A percentile compares a stretch with the other conserved stretches of the same genome.
These are phyloP conservation scores for Neodidymelliopsis sp. DNA, from an alignment of 2,329 filamentous ascomycete species.

Conservation along the genomic window DNA sequence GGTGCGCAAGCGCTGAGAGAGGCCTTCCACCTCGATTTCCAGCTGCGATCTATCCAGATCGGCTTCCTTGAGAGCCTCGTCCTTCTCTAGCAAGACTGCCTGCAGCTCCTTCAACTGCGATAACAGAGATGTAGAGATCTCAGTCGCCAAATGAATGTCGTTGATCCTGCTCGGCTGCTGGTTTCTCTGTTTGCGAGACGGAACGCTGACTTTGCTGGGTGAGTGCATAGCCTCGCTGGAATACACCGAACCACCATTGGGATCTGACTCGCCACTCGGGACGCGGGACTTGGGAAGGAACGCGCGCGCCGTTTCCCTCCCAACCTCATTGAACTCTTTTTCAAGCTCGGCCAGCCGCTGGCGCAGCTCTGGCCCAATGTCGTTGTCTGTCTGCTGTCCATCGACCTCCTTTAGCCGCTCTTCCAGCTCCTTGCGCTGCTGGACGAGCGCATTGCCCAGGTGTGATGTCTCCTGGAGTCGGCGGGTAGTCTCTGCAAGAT, in stretches of 20 bases:
- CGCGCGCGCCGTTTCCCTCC: slow-evolving; percentile 85
- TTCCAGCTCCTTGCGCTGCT: slow-evolving; percentile 83
- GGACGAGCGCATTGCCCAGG: slow-evolving; percentile 83
- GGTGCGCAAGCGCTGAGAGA: slow-evolving; percentile 79
- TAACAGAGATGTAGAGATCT: slow-evolving; percentile 93
- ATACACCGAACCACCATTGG: slow-evolving; percentile 60
- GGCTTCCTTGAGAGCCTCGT: slow-evolving; percentile 80
- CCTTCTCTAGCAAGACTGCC: slow-evolving; percentile 81
- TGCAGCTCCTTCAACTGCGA: slow-evolving; percentile 94
- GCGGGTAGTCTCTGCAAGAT: slow-evolving; percentile 90
- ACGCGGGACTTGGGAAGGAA: slow-evolving; percentile 84
- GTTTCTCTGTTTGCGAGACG: slow-evolving; percentile 87
- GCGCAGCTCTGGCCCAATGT: slow-evolving; percentile 83
- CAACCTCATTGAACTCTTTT: slow-evolving; percentile 93
- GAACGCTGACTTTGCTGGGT: slow-evolving; percentile 86
- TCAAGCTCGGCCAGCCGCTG: slow-evolving; percentile 86
- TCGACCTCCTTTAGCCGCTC: slow-evolving; percentile 87
- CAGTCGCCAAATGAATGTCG: slow-evolving; percentile 97
- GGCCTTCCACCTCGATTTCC: slow-evolving; percentile 80
- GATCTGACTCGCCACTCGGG: slow-evolving; percentile 61
- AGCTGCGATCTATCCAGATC: slow-evolving; percentile 79
- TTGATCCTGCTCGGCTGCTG: slow-evolving; percentile 88
- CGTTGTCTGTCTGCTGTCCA: slow-evolving; percentile 70
- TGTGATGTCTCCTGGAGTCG: slow-evolving; percentile 90
- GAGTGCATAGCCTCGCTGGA: slow-evolving; percentile 84